Conservation (phyloP, 179 eudicot species). For the Camellia oleifera region DNA sequence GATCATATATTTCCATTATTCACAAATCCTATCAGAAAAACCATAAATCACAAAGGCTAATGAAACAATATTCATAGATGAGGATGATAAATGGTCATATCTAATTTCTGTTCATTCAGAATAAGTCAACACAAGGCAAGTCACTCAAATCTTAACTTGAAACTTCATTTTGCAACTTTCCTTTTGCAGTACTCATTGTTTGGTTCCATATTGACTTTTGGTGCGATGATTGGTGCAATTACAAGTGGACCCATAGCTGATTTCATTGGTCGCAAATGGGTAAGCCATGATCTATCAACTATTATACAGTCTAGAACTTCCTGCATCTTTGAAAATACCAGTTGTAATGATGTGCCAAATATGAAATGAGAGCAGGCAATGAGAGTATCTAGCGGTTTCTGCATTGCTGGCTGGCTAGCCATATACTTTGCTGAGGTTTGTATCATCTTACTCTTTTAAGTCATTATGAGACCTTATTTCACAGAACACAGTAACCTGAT, state of each 20-base stretch:
- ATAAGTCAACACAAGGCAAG: background rate
- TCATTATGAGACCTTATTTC: no score
- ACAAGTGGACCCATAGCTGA: conserved; percentile 65
- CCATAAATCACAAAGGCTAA: no score
- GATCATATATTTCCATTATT: no score
- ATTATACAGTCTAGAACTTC: background rate
- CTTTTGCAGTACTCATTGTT: conserved; percentile 56
- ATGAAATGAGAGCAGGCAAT: conserved; percentile 57
- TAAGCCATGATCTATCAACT: conserved; percentile 20
- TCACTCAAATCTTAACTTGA: background rate
- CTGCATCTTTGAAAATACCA: background rate
- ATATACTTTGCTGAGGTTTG: conserved; percentile 80
- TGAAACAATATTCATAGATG: no score
- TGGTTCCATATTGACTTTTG: conserved; percentile 65
- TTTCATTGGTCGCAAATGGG: conserved; percentile 65
- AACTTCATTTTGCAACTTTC: background rate
- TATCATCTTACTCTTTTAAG: background rate
- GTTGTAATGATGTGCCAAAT: background rate
- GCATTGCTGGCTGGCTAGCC: conserved; percentile 84
- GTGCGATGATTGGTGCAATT: conserved; percentile 76
- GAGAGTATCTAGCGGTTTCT: conserved; percentile 65
- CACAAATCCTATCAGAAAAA: no score
- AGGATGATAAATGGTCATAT: no score
- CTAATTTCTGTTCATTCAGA: no score
- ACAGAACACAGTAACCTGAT: background rate